These are phyloP conservation scores for Dinochytrium kinnereticum DNA, from an alignment of 371 early-diverging fungal species.

Conservation along the genomic window DNA sequence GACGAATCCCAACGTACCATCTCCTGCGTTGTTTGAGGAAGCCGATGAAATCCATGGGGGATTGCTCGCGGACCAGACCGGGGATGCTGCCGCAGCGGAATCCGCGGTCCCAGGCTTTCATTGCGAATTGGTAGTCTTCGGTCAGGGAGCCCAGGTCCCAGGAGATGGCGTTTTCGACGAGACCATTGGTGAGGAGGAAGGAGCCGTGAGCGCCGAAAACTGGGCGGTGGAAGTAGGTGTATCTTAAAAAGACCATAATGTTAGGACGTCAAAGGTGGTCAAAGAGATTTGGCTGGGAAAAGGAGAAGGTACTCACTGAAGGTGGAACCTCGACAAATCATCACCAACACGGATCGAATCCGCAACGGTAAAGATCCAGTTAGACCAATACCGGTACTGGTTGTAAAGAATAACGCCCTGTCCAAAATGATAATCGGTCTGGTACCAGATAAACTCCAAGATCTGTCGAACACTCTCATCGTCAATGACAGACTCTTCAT, in stretches of 20 bases:
- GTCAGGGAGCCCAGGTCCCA: conserved; percentile 61
- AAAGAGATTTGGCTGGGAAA: background rate
- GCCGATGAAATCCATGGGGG: conserved; percentile 52
- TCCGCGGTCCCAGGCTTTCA: conserved; percentile 54
- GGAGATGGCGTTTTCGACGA: conserved; percentile 57
- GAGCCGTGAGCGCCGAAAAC: conserved; percentile 62
- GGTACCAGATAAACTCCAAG: conserved; percentile 60
- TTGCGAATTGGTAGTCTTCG: conserved; percentile 59
- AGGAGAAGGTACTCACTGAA: conserved; percentile 40
- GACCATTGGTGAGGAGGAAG: conserved; percentile 57
- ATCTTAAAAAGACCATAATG: conserved; percentile 17
- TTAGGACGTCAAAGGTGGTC: background rate
- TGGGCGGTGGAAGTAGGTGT: conserved; percentile 58
- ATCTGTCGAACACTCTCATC: conserved; percentile 51
- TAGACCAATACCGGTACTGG: conserved; percentile 59
- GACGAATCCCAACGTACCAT: conserved; percentile 61
- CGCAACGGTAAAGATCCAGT: conserved; percentile 60
- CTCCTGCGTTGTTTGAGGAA: conserved; percentile 60
- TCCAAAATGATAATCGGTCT: conserved; percentile 55
- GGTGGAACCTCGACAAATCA: conserved; percentile 58
- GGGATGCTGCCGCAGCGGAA: conserved; percentile 56
- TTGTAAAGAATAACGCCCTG: conserved; percentile 63
- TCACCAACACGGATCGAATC: conserved; percentile 63
- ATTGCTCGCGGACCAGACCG: conserved; percentile 58
- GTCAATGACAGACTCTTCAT: conserved; percentile 62